Base-by-base conservation (phyloP, 257 asterid genomes). In the Salvia rosmarinus region DNA sequence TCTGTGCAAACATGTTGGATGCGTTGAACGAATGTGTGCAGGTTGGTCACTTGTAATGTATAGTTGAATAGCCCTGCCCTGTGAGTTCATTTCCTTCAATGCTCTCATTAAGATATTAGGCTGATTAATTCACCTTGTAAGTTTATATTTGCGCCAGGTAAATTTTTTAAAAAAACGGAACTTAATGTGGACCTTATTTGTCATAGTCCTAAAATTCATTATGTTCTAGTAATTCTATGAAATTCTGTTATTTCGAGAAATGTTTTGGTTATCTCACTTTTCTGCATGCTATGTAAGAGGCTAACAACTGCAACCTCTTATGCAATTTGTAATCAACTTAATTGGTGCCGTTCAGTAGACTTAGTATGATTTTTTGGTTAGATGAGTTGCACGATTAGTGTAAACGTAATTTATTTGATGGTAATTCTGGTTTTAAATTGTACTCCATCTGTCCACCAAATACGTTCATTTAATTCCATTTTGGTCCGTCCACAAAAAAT, bases 1-100 rank as follows among this genome's bases (percentile, higher is more conserved):
- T 88, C 50, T 82, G 88, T 81, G 91, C 90, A 64, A 84, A 66
- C 64, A 90, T 88, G 97, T 70, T 90, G 91, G 97, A 90, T 30
- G 84, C 96, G 19, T 56, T 90, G 76, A 90, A 88, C 62, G 97
- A 88, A 77, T 88, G 97, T 72, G 67, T 90, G 34, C 90, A 90
- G 93, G 97, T 88, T 77, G 60, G 87, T 78, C 40, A 51, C 16
- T n/a, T 55, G 3, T 59, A 39, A 37, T 11, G 23, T 70, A 21
- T 44, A 58, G 42, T 23, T 35, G 56, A 58, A 37, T 12, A 17
- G 9, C 5, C 30, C 20, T 43, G 1, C n/a, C 28, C 8, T 57
- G 16, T 34, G 28, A 25, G 70, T n/a, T 74, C 8, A 30, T 40
- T 28, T 73, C n/a, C 23, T 55, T 39, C 3, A n/a, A 30, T 60